Evolutionary conservation across 345 rosid species (phyloP), one percentile per base, ranked within the genome.

Genomic region (Eucalyptus sp.): DNA sequence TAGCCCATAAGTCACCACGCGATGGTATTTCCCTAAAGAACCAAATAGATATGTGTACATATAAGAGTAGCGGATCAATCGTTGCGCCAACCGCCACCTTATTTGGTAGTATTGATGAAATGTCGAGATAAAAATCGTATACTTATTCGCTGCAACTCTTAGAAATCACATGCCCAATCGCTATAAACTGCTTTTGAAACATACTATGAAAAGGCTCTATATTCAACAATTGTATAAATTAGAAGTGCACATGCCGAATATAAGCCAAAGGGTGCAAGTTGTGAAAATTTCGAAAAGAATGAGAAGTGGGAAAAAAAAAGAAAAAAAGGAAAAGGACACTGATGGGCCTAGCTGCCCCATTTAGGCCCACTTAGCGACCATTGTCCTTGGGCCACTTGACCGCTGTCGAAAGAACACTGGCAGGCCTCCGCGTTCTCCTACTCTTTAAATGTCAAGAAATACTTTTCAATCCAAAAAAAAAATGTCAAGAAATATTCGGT

Each of bases 81-180:
- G 0, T 37, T 37, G 0, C 13, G 4, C 7, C 8, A 10, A 18
- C 0, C 2, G 0, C 14, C 0, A 2, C 14, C 13, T 37, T 37
- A 71, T 17, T 10, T 10, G 27, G 13, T 71, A 3, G 3, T 24
- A 0, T 37, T 3, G 15, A 71, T 71, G 83, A 43, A 71, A 37
- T 0, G 3, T 0, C 3, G 4, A 71, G 15, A 18, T 37, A 71
- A 0, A 71, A 71, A 18, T 37, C 0, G 0, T 11, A 18, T 37
- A 0, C 2, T 7, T 37, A 0, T 66, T 66, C 7, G 1, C 24
- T 16, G 0, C 4, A 68, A 31, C 7, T 68, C 33, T 33, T 68
- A 0, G 7, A 71, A 18, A 10, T 10, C 43, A 20, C 10, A 7
- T 52, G 25, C 10, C 58, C 0, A 52, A 5, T 52, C 1, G 10